These are phyloP conservation scores for Oryza longistaminata DNA, from an alignment of 176 grass and related monocot species.

Conservation along the genomic window DNA sequence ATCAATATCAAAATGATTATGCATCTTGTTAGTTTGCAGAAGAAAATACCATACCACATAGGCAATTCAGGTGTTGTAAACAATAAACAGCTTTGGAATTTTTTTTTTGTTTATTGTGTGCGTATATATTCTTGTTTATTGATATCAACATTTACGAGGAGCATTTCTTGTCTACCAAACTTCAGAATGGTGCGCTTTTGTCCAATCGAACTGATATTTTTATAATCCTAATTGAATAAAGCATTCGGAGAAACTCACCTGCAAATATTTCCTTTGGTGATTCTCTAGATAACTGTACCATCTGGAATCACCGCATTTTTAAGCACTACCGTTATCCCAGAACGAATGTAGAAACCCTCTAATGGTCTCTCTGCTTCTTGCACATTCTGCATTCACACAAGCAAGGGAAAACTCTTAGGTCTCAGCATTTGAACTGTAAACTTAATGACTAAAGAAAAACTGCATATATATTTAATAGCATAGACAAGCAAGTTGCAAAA, in stretches of 20 bases:
- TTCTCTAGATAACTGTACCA: slow-evolving; percentile 62
- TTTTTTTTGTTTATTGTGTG: neutral
- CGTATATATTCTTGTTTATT: neutral
- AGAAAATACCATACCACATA: neutral
- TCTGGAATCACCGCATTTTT: slow-evolving; percentile 69
- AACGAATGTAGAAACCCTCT: slow-evolving; percentile 74
- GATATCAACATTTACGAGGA: neutral
- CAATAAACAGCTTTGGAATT: neutral
- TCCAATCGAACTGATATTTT: neutral
- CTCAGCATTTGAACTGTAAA: neutral
- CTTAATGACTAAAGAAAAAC: neutral
- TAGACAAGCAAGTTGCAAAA: neutral
- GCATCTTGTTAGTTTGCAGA: neutral
- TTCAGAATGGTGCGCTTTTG: neutral
- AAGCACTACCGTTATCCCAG: slow-evolving; percentile 73
- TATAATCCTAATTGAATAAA: neutral
- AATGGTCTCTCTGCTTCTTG: slow-evolving; percentile 68
- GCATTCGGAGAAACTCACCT: slow-evolving; percentile 27
- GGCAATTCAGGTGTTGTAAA: neutral
- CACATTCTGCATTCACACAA: slow-evolving; percentile 58
- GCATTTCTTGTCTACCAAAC: neutral
- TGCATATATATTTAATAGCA: neutral
- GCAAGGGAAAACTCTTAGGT: neutral
- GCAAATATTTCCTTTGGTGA: neutral
- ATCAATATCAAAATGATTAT: neutral